Conservation (phyloP, 345 rosid genomes). For the Salix udensis region DNA sequence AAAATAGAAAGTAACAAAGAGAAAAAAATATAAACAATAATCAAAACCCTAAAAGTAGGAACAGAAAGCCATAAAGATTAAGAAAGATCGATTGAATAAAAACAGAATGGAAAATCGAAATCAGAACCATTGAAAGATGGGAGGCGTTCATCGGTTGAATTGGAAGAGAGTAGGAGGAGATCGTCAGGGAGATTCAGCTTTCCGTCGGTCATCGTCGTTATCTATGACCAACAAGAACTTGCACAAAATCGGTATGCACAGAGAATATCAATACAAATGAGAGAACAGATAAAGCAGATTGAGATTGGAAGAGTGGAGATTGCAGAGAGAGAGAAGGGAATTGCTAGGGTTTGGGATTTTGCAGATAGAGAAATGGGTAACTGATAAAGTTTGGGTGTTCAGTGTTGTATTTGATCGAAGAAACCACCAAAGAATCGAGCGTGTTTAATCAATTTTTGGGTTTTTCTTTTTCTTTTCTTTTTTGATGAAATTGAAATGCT, state of each 20-base stretch:
- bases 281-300: not conserved
- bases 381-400: not conserved
- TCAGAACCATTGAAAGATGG: conserved; percentile 19
- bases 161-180: conserved; percentile 16
- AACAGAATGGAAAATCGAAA: not conserved
- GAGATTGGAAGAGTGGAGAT: not conserved
- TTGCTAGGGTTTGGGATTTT: conserved; percentile 4
- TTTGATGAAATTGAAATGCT: no score
- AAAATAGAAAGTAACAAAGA: not conserved
- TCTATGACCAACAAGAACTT: not conserved
- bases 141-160: not conserved
- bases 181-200: conserved; percentile 28
- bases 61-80: not conserved
- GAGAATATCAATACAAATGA: not conserved
- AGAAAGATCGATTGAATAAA: not conserved
- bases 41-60: not conserved
- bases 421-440: not conserved
- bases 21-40: not conserved
- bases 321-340: not conserved
- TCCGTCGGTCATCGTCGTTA: conserved; percentile 20
- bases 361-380: not conserved
- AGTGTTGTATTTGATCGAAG: not conserved
- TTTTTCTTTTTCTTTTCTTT: no score
- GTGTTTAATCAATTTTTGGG: no score
- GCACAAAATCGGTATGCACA: not conserved